Conservation (phyloP, 179 eudicot genomes). For the Amaranthus tricolor region DNA sequence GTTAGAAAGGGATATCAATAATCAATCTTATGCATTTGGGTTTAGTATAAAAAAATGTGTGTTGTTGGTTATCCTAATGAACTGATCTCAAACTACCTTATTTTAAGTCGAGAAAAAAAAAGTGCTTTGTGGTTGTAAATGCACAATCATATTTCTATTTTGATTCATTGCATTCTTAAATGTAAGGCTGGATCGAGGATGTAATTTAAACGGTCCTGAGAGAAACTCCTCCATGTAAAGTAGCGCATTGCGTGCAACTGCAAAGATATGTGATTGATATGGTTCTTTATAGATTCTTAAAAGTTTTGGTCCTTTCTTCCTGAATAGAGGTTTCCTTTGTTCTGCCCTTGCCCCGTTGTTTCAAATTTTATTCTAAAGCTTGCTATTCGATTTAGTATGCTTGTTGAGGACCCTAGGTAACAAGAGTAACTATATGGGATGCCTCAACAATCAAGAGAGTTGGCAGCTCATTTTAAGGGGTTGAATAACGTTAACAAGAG, state of each 20-base stretch:
- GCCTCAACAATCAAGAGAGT: background rate
- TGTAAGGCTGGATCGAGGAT: background rate
- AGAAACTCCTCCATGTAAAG: background rate
- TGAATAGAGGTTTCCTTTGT: background rate
- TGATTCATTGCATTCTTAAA: background rate
- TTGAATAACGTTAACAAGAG: background rate
- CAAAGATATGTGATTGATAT: background rate
- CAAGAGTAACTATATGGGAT: conserved; percentile 3
- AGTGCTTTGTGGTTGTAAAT: background rate
- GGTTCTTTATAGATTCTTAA: background rate
- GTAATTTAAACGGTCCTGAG: background rate
- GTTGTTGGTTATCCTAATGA: background rate
- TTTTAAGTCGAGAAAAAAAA: background rate
- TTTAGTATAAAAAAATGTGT: background rate
- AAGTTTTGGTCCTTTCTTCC: background rate
- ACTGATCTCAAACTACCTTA: background rate
- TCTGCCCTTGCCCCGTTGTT: background rate
- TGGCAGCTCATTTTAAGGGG: background rate
- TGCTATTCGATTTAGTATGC: background rate
- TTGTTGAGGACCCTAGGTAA: background rate
- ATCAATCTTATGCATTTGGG: too few relatives aligned
- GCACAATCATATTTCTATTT: background rate
- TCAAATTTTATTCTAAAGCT: background rate
- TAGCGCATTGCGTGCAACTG: background rate
- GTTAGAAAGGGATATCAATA: background rate